Percentiles rank a stretch among this genome's conserved stretches.
Conservation (phyloP, 345 rosid genomes). For the Sonneratia alba region DNA sequence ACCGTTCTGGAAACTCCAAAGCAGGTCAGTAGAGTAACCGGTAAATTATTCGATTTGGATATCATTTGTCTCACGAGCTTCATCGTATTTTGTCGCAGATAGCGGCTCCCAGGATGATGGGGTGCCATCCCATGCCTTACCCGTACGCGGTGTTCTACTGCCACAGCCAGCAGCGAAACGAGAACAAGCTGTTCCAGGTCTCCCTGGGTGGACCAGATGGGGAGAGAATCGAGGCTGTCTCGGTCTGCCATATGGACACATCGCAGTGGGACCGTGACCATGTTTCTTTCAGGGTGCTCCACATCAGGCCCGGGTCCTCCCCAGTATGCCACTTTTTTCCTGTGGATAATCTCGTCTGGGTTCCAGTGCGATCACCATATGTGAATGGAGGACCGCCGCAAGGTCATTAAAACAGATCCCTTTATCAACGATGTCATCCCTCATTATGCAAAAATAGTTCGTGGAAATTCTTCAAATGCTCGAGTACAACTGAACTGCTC, state of each 20-base stretch:
- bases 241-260: constrained; percentile 74
- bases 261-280: constrained; percentile 55
- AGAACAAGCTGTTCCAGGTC: constrained; percentile 30
- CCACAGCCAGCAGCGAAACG: constrained; percentile 36
- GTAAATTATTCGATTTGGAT: neutral
- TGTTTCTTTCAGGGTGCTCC: constrained; percentile 45
- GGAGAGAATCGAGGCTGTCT: constrained; percentile 36
- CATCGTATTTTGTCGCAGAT: neutral
- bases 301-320: constrained; percentile 37
- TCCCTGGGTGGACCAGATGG: constrained; percentile 37
- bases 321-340: constrained; percentile 79
- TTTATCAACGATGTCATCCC: no score
- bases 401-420: no score
- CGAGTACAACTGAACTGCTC: no score
- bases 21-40: neutral
- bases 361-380: constrained; percentile 10
- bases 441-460: no score
- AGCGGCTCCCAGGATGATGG: constrained; percentile 24
- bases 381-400: neutral
- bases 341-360: constrained; percentile 53
- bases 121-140: constrained; percentile 58
- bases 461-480: no score
- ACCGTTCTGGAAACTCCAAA: constrained; percentile 7
- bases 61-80: neutral
- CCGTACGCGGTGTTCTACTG: constrained; percentile 61